These are phyloP conservation scores for Brassica rapa DNA, from an alignment of 345 rosid species.

Conservation along the genomic window DNA sequence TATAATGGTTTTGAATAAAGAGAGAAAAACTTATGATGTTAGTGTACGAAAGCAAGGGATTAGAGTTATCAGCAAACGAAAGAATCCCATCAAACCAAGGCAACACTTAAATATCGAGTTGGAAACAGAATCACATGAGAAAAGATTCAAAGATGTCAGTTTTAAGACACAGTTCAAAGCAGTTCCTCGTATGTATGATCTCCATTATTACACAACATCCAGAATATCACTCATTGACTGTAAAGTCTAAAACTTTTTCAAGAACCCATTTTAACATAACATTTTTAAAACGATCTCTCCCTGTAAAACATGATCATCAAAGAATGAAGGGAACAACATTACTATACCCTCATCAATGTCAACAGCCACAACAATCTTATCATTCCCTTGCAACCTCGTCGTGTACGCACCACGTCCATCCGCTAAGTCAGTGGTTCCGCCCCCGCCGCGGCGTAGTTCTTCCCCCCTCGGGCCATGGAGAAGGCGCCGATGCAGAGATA, in stretches of 20 bases:
- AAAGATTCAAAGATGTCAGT: background rate
- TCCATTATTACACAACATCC: background rate
- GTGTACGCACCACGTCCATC: slow-evolving; percentile 47
- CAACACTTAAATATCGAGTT: background rate
- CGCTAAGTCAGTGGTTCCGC: slow-evolving; percentile 38
- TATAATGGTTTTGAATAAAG: background rate
- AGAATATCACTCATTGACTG: slow-evolving; percentile 6
- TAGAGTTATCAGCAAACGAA: background rate
- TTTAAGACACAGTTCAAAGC: background rate
- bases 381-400: slow-evolving; percentile 48
- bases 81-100: slow-evolving; percentile 5
- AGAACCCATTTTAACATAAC: background rate
- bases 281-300: background rate
- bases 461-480: slow-evolving; percentile 48
- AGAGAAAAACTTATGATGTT: slow-evolving; percentile 1
- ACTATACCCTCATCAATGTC: slow-evolving; percentile 89
- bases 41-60: background rate
- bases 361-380: slow-evolving; percentile 81
- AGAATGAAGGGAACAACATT: background rate
- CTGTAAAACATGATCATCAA: background rate
- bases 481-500: slow-evolving; percentile 45
- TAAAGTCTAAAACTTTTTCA: background rate
- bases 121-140: too few species aligned
- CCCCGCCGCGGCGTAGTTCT: slow-evolving; percentile 27
- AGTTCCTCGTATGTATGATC: background rate